Base-by-base conservation (phyloP, 2,329 filamentous ascomycete genomes). In the Scedosporium aurantiacum region DNA sequence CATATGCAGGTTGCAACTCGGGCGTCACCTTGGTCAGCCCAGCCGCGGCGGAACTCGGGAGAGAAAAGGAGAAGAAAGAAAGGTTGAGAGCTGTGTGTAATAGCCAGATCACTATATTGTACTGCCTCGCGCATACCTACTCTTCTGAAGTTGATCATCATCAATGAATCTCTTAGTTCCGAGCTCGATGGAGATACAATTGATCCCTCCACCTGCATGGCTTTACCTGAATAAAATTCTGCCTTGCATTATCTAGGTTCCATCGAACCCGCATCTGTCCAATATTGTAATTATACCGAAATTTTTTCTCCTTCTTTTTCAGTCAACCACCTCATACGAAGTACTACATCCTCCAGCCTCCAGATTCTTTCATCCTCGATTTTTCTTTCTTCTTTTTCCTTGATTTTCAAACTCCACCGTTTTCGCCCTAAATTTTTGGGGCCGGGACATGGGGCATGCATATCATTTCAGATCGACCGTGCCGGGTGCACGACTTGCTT, bases 401-500 rank as follows among this genome's bases (percentile, higher is more conserved):
- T 37, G 32, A 12, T 37, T 37, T 10, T 8, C 32, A 37, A 54
- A 54, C 50, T 23, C 18, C 23, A 54, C 50, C 50, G 12, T 54
- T 25, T 32, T 50, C 58, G 12, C 50, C 23, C 41, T 60, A 28
- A 37, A 14, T 12, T 52, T 54, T 50, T 50, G 58, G 43, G 47
- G 41, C 58, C 25, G 14, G 32, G 27, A 23, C 58, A 60, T 60
- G 43, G 45, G 45, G 27, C 28, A 61, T 61, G 55, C 43, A 55
- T 32, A 58, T 58, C 60, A 55, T 58, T 41, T 47, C 40, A 43
- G 60, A 58, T 58, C 60, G 32, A 58, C 55, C 45, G 57, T 45
- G 27, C 60, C 60, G 60, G 60, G 52, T 58, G 55, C 47, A 43
- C 32, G 5, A 52, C 56, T 21, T 58, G 60, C 60, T 62, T 62